Evolutionary conservation across 805 yeast genomes (phyloP).

Genomic region (Teunomyces gatunensis): DNA sequence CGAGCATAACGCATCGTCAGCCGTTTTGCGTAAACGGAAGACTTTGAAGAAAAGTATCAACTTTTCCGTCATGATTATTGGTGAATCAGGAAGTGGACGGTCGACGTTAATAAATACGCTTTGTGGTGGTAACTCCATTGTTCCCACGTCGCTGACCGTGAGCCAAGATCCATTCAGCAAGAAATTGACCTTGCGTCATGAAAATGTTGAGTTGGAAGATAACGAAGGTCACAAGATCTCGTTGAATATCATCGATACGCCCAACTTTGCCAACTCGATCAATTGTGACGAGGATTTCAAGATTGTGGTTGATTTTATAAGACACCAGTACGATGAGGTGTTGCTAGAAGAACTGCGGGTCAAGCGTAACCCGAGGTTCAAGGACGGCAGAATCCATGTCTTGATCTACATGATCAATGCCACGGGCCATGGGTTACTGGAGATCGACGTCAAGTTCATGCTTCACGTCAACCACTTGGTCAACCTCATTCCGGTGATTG

Average conservation of each 20-base stretch:
- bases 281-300: slow-evolving; percentile 68
- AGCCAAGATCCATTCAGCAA: slow-evolving; percentile 51
- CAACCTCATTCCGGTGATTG: slow-evolving; percentile 42
- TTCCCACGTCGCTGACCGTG: slow-evolving; percentile 63
- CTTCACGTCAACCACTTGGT: slow-evolving; percentile 41
- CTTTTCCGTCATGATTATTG: slow-evolving; percentile 83
- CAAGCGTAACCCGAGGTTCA: slow-evolving; percentile 80
- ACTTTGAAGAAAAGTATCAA: slow-evolving; percentile 80
- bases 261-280: slow-evolving; percentile 76
- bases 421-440: slow-evolving; percentile 44
- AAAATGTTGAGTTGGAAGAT: slow-evolving; percentile 80
- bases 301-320: slow-evolving; percentile 70
- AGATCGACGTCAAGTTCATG: slow-evolving; percentile 43
- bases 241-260: slow-evolving; percentile 74
- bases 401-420: slow-evolving; percentile 45
- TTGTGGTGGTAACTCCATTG: slow-evolving; percentile 80
- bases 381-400: slow-evolving; percentile 79
- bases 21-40: slow-evolving; percentile 61
- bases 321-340: slow-evolving; percentile 82
- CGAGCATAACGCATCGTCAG: slow-evolving; percentile 30
- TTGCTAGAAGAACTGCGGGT: slow-evolving; percentile 77
- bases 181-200: slow-evolving; percentile 65
- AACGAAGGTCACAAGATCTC: slow-evolving; percentile 82
- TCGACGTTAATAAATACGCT: slow-evolving; percentile 90
- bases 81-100: slow-evolving; percentile 84